Evolutionary conservation across 441 rosid genomes (phyloP), one percentile per base, ranked within the genome.

Genomic region (Melastoma candidum): DNA sequence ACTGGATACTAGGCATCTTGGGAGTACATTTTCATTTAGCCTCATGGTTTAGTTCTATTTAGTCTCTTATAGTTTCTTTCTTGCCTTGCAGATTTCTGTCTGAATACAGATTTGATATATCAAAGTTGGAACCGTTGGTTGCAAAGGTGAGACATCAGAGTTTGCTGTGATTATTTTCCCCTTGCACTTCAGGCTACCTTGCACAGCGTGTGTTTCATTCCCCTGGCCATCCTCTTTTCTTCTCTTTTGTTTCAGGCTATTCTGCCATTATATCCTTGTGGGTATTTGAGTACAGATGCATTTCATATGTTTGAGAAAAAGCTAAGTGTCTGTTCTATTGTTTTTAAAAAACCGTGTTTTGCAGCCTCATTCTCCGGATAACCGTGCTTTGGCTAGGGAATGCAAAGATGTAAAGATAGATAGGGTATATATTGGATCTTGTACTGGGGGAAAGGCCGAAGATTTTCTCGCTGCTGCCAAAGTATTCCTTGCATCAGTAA

Each of bases 301-400:
- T 36, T 36, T 36, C 8, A 4, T 36, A 4, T 36, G 41, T 1
- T 36, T 36, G 41, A 36, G 41, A 17, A 36, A 36, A 36, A 36
- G 41, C 6, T 36, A 51, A 52, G 10, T 1, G 8, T 1, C 39
- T 13, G 26, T 17, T 17, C 22, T 17, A 17, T 52, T 32, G 36
- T 12, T 11, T 11, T 32, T 4, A 17, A 17, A 17, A 26, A 43
- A 13, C 45, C 36, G 27, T 52, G 39, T 32, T 56, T 46, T 74
- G 66, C 83, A 92, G 98, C 98, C 97, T 64, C 95, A 88, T 74
- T 92, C 98, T 59, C 97, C 98, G 63, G 98, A 92, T 71, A 92
- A 84, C 32, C 88, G 95, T 7, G 97, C 97, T 67, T 71, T 88
- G 66, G 98, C 97, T 63, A 88, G 98, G 74, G 97, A 92, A 75